Base-by-base conservation (phyloP, 768 basidiomycete species). In the Boletus patriciae region DNA sequence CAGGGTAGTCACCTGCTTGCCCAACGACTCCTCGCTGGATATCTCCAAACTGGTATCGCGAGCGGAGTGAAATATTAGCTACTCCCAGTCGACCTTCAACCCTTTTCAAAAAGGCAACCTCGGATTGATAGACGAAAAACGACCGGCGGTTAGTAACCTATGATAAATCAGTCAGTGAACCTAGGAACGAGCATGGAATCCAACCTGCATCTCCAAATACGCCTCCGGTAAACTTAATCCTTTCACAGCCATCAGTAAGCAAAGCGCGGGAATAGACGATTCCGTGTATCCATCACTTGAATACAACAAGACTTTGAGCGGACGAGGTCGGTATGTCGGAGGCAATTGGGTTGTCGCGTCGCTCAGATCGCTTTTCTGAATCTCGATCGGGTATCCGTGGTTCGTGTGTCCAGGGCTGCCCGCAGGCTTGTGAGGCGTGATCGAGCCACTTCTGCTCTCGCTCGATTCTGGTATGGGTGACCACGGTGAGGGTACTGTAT, bases 231-330 rank as follows among this genome's bases (percentile, higher is more conserved):
- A 80, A 47, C 78, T 73, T 36, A 89, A 73, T 19, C 76, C 75
- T 54, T 82, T 83, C 50, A 86, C 74, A 25, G 83, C 83, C 94
- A 98, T 98, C 59, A 97, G 76, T 49, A 96, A 82, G 60, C 85
- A 84, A 51, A 98, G 78, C 21, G 94, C 94, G 50, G 93, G 85
- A 7, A 95, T 85, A 25, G 88, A 90, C 11, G 91, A 90, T 72
- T 98, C 95, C 23, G 96, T 98, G 76, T 96, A 94, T 47, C 92
- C 93, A 69, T 95, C 93, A 18, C 87, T 82, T 18, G 87, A 89
- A 71, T 92, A 90, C 29, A 94, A 70, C 59, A 94, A 80, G 52
- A 94, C 75, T 67, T 92, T 91, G 52, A 86, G 75, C 6, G 88
- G 89, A 31, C 80, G 76, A 29, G 82, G 81, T 58, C 79, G 82